These are phyloP conservation scores for Ogataea corticis DNA, from an alignment of 805 yeast genomes.

Conservation along the genomic window DNA sequence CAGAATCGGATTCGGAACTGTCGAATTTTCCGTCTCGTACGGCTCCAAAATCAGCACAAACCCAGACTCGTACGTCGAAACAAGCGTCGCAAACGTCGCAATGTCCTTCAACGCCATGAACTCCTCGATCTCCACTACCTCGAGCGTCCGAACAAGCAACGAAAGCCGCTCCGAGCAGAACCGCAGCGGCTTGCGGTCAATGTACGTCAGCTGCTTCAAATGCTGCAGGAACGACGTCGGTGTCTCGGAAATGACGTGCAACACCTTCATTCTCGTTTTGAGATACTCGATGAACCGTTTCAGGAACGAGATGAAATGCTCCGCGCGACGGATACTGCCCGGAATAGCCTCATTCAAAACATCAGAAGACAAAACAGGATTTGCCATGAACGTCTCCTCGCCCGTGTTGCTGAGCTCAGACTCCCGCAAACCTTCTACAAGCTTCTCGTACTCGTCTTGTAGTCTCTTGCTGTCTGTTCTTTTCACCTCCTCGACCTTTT, in stretches of 20 bases:
- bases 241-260: slow-evolving; percentile 97
- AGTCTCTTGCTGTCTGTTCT: slow-evolving; percentile 78
- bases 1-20: slow-evolving; percentile 95
- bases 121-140: slow-evolving; percentile 85
- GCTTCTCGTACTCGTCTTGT: slow-evolving; percentile 86
- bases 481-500: slow-evolving; percentile 82
- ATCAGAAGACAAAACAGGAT: slow-evolving; percentile 86
- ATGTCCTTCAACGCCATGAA: slow-evolving; percentile 91
- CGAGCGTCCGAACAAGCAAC: slow-evolving; percentile 83
- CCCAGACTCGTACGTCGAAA: slow-evolving; percentile 93
- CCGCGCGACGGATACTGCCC: slow-evolving; percentile 95
- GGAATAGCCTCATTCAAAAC: slow-evolving; percentile 91
- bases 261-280: slow-evolving; percentile 95
- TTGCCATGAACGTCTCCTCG: slow-evolving; percentile 74
- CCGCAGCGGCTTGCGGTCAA: slow-evolving; percentile 86
- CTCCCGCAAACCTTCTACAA: slow-evolving; percentile 86
- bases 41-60: slow-evolving; percentile 92
- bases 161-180: slow-evolving; percentile 93
- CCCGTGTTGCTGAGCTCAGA: slow-evolving; percentile 63
- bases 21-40: slow-evolving; percentile 86
- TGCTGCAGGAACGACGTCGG: slow-evolving; percentile 92
- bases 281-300: slow-evolving; percentile 91
- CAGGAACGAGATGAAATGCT: slow-evolving; percentile 91
- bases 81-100: slow-evolving; percentile 94
- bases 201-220: slow-evolving; percentile 87